Evolutionary conservation across 208 protist species (phyloP).

Genomic region (Kentomonas sorsogonicus): DNA sequence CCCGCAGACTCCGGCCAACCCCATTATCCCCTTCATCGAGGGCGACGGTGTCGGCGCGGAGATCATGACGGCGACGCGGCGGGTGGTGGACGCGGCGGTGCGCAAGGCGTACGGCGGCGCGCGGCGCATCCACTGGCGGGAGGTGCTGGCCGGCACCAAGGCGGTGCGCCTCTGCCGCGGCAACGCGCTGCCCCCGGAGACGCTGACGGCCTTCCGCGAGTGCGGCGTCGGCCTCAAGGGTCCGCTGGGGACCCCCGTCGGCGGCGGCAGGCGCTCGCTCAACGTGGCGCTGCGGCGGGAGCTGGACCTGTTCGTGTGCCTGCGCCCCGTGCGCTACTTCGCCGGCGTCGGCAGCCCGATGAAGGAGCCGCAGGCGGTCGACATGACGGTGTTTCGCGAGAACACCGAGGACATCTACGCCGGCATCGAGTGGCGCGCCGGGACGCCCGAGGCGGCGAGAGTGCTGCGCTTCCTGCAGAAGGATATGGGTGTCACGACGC

Average conservation of each 20-base stretch:
- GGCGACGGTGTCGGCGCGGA: slow-evolving; percentile 46
- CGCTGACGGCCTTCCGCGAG: slow-evolving; percentile 25
- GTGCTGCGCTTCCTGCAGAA: slow-evolving; percentile 24
- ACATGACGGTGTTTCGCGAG: slow-evolving; percentile 56
- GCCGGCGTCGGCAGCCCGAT: slow-evolving; percentile 33
- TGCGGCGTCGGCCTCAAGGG: slow-evolving; percentile 39
- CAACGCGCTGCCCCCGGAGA: slow-evolving; percentile 31
- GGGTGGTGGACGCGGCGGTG: slow-evolving; percentile 31
- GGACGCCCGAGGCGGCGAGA: slow-evolving; percentile 28
- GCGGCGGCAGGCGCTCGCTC: slow-evolving; percentile 43
- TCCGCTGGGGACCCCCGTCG: slow-evolving; percentile 33
- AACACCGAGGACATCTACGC: slow-evolving; percentile 60
- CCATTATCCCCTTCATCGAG: slow-evolving; percentile 47
- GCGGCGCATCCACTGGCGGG: slow-evolving; percentile 30
- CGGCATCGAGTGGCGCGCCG: slow-evolving; percentile 40
- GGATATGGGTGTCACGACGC: slow-evolving; percentile 30
- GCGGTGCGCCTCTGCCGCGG: slow-evolving; percentile 16
- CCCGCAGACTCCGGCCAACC: slow-evolving; percentile 11
- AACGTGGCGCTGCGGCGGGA: slow-evolving; percentile 45
- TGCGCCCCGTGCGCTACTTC: slow-evolving; percentile 43
- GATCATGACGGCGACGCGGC: slow-evolving; percentile 24
- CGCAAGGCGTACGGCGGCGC: slow-evolving; percentile 30
- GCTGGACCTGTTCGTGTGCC: slow-evolving; percentile 48
- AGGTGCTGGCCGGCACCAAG: slow-evolving; percentile 39
- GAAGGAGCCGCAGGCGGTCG: slow-evolving; percentile 37